Evolutionary conservation across 2,329 filamentous ascomycete species (phyloP), one percentile per base, ranked within the genome.

Genomic region (Venturia effusa): DNA sequence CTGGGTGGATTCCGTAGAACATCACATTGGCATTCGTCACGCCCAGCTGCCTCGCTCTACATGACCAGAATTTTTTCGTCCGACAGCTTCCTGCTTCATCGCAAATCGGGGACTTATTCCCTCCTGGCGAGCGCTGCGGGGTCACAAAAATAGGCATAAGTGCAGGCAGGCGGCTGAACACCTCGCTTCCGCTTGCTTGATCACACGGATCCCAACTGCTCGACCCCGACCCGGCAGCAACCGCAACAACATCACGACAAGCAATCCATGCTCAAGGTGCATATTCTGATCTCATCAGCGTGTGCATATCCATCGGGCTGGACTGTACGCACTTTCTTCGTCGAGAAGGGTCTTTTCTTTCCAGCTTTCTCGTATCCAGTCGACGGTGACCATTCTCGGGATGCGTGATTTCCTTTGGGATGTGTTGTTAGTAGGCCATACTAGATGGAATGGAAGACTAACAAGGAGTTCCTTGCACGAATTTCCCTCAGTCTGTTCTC

Each of bases 281-380:
- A 57, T 34, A 57, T 34, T 30, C 51, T 57, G 27, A 15, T 19
- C 51, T n/a, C 30, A 13, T 57, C n/a, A 57, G 51, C 51, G 34
- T 10, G 27, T 34, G 30, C 4, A 11, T 10, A 57, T 34, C n/a
- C 27, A 57, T 17, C 51, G 17, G 15, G 34, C 30, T 5, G 32
- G 5, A 24, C 15, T 10, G 15, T 34, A 30, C 51, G 3, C 27
- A 57, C 51, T 57, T 41, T 93, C 90, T 76, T 97, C 93, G 68
- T 96, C 90, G 59, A 97, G 73, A 66, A 89, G 71, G 0, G 91
- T 96, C 67, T 80, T 81, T 72, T 93, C 90, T 65, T 79, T 80
- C 91, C 92, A 96, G 70, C 89, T 90, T 62, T 88, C 85, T 61
- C 87, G 81, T 0, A 97, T 76, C 94, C 94, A 99, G 17, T 79